Conservation (phyloP, 2,329 filamentous ascomycete genomes). For the Westerdykella aurantiaca region DNA sequence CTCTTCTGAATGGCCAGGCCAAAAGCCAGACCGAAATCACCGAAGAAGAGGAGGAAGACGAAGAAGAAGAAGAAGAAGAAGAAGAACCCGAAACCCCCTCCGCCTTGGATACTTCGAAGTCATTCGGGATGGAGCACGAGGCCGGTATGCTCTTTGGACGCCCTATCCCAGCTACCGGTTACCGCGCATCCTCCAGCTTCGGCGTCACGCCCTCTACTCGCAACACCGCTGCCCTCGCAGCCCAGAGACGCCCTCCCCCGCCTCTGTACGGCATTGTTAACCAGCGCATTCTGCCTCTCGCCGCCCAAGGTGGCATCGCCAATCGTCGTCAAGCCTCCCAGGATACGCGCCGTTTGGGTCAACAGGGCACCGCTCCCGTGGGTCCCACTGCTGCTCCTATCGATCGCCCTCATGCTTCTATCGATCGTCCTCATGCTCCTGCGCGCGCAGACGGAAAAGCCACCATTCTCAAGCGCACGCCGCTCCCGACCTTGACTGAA, state of each 20-base stretch:
- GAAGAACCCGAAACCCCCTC: slow-evolving; percentile 11
- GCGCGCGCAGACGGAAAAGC: no score
- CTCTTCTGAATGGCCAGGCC: slow-evolving; percentile 7
- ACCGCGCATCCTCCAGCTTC: background rate
- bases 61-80: background rate
- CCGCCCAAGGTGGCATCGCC: no score
- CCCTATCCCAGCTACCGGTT: background rate
- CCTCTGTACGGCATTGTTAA: background rate
- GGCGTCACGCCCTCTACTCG: background rate
- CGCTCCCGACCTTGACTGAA: no score
- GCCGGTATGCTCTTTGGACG: slow-evolving; percentile 20
- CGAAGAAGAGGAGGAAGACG: background rate
- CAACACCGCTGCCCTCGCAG: background rate
- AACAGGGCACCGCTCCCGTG: no score
- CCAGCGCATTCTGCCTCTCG: no score
- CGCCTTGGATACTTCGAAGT: slow-evolving; percentile 27
- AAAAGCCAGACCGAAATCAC: slow-evolving; percentile 2
- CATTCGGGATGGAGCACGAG: slow-evolving; percentile 30
- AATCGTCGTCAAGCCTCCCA: no score
- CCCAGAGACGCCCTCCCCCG: background rate
- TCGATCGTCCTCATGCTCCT: no score
- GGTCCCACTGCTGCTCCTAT: no score
- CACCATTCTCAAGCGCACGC: no score
- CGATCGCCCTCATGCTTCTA: no score
- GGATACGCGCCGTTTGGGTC: no score